phyloP scores from a whole-genome alignment of 176 grass and related monocot species.

The Hyparrhenia diplandra region DNA sequence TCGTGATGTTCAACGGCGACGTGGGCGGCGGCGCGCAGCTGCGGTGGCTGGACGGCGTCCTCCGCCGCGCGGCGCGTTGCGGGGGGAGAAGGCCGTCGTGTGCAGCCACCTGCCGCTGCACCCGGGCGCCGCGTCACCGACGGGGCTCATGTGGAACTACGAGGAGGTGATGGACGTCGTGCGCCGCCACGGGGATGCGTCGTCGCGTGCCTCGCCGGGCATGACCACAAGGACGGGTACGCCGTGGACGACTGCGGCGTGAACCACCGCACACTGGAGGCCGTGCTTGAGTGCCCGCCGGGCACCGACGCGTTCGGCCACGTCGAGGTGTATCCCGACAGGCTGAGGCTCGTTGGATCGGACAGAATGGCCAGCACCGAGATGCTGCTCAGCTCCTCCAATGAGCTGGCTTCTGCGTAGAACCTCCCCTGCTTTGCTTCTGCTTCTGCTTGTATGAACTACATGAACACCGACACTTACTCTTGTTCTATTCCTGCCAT shows the following conservation, averaged over 20 bases:
- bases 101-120: conserved; percentile 81
- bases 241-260: conserved; percentile 56
- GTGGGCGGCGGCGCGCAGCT: conserved; percentile 61
- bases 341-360: conserved; percentile 52
- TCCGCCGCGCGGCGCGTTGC: conserved; percentile 28
- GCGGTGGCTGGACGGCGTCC: conserved; percentile 61
- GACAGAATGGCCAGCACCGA: conserved; percentile 62
- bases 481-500: no score
- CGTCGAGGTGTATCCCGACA: conserved; percentile 59
- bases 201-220: conserved; percentile 73
- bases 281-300: conserved; percentile 65
- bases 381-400: conserved; percentile 38
- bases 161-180: conserved; percentile 61
- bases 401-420: not conserved
- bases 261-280: conserved; percentile 46
- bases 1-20: conserved; percentile 82
- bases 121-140: conserved; percentile 38
- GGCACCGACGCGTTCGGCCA: conserved; percentile 62
- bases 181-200: conserved; percentile 55
- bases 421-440: no score
- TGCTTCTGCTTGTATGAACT: no score
- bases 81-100: conserved; percentile 49
- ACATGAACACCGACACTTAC: no score
- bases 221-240: conserved; percentile 70
- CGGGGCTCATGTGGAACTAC: conserved; percentile 85